Evolutionary conservation across 805 yeast genomes (phyloP), one percentile per base, ranked within the genome.

Genomic region (Starmerella powellii): DNA sequence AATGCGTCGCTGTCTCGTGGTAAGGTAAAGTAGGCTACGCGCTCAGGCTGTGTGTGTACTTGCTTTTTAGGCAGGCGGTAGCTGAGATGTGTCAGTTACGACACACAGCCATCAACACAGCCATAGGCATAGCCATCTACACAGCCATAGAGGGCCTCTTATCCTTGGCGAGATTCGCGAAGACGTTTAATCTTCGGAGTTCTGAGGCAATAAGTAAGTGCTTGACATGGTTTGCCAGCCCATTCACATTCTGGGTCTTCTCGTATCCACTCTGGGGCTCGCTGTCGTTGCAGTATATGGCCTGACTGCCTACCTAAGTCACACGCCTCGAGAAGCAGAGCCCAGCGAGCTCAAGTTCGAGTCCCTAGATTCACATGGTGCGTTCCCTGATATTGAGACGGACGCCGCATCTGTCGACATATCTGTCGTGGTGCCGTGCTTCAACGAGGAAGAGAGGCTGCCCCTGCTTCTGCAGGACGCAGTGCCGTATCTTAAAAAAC

Each of bases 341-440:
- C 38, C 44, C 5, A 33, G 33, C 17, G 52, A 48, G 40, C 44
- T 48, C 17, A 29, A 29, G 26, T 48, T 28, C 30, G 23, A 17
- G 17, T 34, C 44, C 11, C 23, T 41, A 6, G 13, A 24, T 12
- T 17, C 37, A 13, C 4, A 39, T 5, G 50, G 46, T n/a, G n/a
- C 10, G n/a, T 34, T 48, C 8, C 46, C 51, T 3, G 16, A 32
- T 21, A 28, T 46, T 11, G 27, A 31, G 10, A 54, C 42, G 49
- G 51, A 41, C 50, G 56, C 40, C 61, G 56, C 38, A 38, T 47
- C 44, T 52, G 67, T 81, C 19, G 71, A 71, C 26, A 54, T 88
- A 33, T 75, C 91, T 20, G 78, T 91, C 20, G 86, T 91, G 6
- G 74, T 91, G 5, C 98, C 98, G n/a, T 85, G 95, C 58, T 91